These are phyloP conservation scores for Lomentospora prolificans DNA, from an alignment of 2,329 filamentous ascomycete genomes.

Conservation along the genomic window DNA sequence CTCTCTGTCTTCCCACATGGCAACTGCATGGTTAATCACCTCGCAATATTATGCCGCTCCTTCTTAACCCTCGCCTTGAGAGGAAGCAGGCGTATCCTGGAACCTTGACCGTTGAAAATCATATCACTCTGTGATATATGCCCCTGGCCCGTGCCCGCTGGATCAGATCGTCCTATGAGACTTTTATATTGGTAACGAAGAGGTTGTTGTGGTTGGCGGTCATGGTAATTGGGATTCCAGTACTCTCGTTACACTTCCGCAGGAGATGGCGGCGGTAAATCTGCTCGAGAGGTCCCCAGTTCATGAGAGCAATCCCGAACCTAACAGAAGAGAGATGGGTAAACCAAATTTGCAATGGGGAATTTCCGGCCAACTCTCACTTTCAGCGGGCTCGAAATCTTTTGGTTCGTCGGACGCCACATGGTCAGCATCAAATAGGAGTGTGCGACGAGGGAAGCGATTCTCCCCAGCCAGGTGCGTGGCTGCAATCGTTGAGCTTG, in stretches of 20 bases:
- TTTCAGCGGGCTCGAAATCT: not conserved
- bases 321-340: too few species aligned
- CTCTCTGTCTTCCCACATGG: conserved; percentile 1
- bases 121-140: not conserved
- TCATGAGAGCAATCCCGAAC: too few species aligned
- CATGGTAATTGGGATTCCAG: too few species aligned
- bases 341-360: not conserved
- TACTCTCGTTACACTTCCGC: too few species aligned
- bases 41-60: conserved; percentile 3
- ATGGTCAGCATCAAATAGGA: too few species aligned
- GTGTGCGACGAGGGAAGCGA: too few species aligned
- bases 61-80: not conserved
- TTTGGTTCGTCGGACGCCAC: not conserved
- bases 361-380: not conserved
- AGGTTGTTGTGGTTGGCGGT: too few species aligned
- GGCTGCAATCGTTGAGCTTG: not conserved
- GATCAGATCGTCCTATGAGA: not conserved
- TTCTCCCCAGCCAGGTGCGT: too few species aligned
- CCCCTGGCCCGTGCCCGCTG: not conserved
- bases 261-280: too few species aligned
- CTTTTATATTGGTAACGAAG: not conserved
- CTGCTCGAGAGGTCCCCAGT: too few species aligned
- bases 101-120: not conserved
- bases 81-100: not conserved
- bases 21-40: conserved; percentile 1